Evolutionary conservation across 768 basidiomycete genomes (phyloP), one percentile per base, ranked within the genome.

Genomic region (Pleurotus djamor): DNA sequence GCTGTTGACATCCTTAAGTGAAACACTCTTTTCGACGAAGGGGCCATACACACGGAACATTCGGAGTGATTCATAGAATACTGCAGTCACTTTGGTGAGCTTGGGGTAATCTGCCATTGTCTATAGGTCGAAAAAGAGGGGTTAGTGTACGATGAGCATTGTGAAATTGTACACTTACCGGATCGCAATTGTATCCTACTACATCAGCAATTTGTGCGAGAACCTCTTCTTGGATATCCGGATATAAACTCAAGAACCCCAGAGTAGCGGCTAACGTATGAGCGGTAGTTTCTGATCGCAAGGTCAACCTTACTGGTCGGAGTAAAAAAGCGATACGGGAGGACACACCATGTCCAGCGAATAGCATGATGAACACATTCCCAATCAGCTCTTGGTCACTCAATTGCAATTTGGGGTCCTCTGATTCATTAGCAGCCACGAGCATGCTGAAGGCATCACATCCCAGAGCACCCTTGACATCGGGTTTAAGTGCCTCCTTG

Each of bases 271-370:
- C 76, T 1, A 85, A 71, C 0, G 74, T 75, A 60, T 79, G 74
- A 0, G 83, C 81, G 0, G 82, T 82, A 2, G 81, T 84, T 69
- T 83, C 81, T 80, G 52, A 17, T 34, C 35, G 44, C 38, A 43
- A 41, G 61, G 45, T 28, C 21, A 28, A 28, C 21, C 21, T 28
- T 28, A 28, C 21, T 28, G 21, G 21, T 28, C 21, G 21, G 21
- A 28, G 21, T 28, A 28, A 28, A 28, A 28, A 3, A 28, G 21
- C 21, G 21, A 28, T 28, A 28, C 21, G 21, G 21, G 21, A 28
- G 21, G 21, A 61, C 71, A 38, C 60, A 78, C 83, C 85, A 66
- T 86, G 83, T 10, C 86, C 85, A 47, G 85, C 84, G 43, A 86
- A 79, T 21, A 88, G 69, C 65, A 83, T 71, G 9, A 77, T 63